These are phyloP conservation scores for Lathyrus tuberosus DNA, from an alignment of 306 rosid species.

Conservation along the genomic window DNA sequence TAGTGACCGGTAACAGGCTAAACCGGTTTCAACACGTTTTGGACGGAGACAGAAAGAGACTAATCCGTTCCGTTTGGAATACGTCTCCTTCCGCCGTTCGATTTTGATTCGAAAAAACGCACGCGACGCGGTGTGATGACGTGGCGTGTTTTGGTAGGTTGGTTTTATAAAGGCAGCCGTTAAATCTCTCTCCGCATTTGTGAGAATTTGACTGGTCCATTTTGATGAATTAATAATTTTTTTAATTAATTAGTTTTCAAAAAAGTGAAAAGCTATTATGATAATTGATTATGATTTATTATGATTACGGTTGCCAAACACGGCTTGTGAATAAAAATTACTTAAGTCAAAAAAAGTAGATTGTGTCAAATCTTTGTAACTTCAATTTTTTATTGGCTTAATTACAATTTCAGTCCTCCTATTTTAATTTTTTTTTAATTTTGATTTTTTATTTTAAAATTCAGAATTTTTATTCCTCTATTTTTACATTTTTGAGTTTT, in stretches of 20 bases:
- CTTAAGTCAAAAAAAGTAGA: conserved; percentile 42
- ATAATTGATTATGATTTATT: conserved; percentile 24
- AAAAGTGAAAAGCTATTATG: neutral
- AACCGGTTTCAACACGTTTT: conserved; percentile 56
- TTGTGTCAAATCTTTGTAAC: conserved; percentile 24
- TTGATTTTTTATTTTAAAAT: no score
- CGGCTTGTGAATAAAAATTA: conserved; percentile 32
- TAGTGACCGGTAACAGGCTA: conserved; percentile 42
- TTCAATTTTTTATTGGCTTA: conserved; percentile 14
- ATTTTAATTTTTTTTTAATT: no score
- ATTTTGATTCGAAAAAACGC: conserved; percentile 41
- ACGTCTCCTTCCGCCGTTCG: conserved; percentile 44
- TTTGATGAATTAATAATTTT: conserved; percentile 3
- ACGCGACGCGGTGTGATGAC: conserved; percentile 32
- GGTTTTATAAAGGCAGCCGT: conserved; percentile 16
- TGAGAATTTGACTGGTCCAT: conserved; percentile 45
- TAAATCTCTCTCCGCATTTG: conserved; percentile 28
- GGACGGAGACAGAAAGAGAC: conserved; percentile 22
- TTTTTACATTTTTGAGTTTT: no score
- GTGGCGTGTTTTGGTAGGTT: conserved; percentile 36
- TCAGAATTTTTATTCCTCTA: no score
- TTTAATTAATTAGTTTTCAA: neutral
- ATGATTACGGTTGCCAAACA: conserved; percentile 33
- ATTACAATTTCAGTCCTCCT: no score
- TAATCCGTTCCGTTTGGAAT: conserved; percentile 45